Percentiles rank a stretch among this genome's conserved stretches.
Evolutionary conservation across 1,139 yeast species (phyloP).

Genomic region (Blastobotrys arbuscula): DNA sequence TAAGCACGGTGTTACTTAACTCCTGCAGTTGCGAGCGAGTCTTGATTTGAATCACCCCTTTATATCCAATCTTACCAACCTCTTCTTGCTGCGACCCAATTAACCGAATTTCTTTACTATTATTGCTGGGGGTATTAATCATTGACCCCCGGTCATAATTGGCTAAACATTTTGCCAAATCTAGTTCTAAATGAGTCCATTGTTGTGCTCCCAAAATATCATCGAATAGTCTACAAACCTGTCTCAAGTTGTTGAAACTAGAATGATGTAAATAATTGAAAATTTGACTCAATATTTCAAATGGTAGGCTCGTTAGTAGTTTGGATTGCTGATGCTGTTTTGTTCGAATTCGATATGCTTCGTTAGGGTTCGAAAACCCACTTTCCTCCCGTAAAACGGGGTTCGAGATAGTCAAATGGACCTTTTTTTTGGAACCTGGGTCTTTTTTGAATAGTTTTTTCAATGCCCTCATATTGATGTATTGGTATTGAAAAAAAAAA

Average conservation of each 20-base stretch:
- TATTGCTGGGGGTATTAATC: background rate
- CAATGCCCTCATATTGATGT: background rate
- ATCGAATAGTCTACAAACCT: slow-evolving; percentile 7
- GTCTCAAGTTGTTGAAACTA: background rate
- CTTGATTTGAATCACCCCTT: slow-evolving; percentile 1
- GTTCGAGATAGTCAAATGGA: background rate
- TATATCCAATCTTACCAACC: background rate
- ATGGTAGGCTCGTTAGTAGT: background rate
- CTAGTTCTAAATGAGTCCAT: slow-evolving; percentile 9
- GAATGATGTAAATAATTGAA: background rate
- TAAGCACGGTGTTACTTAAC: background rate
- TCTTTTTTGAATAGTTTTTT: slow-evolving; percentile 3
- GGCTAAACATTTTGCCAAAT: slow-evolving; percentile 4
- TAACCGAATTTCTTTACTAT: background rate
- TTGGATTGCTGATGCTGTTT: background rate
- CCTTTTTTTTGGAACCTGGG: background rate
- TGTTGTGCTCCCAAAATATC: slow-evolving; percentile 4
- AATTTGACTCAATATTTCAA: slow-evolving; percentile 5
- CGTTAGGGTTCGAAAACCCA: slow-evolving; percentile 1
- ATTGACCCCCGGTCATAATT: background rate
- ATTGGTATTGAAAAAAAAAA: background rate
- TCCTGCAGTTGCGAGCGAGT: slow-evolving; percentile 5
- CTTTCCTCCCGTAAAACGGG: background rate
- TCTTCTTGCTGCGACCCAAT: background rate
- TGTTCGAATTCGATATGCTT: slow-evolving; percentile 1